phyloP scores from a whole-genome alignment of 1,139 yeast genomes.

The Candida sp. region DNA sequence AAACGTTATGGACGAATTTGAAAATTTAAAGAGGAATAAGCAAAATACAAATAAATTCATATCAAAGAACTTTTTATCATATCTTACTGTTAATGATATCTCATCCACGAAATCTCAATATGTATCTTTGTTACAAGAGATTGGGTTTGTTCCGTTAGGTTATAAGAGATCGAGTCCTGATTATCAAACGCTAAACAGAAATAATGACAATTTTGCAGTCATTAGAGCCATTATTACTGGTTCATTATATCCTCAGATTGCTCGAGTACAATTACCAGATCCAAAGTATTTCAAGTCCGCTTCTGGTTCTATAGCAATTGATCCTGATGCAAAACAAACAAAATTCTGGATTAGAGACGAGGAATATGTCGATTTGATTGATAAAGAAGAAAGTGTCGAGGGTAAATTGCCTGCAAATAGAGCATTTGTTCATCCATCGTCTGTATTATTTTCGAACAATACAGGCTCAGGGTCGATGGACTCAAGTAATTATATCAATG shows the following conservation, averaged over 20 bases:
- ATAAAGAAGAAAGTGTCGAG: slow-evolving; percentile 8
- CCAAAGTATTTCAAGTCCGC: slow-evolving; percentile 68
- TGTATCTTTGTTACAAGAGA: slow-evolving; percentile 61
- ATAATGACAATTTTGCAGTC: slow-evolving; percentile 46
- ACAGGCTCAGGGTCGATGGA: slow-evolving; percentile 11
- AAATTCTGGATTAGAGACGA: slow-evolving; percentile 73
- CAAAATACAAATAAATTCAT: slow-evolving; percentile 48
- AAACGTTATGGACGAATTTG: slow-evolving; percentile 55
- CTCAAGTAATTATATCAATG: slow-evolving; percentile 17
- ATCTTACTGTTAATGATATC: slow-evolving; percentile 66
- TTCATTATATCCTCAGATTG: slow-evolving; percentile 77
- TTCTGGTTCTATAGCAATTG: slow-evolving; percentile 79
- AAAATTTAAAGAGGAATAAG: slow-evolving; percentile 14
- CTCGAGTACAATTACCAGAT: slow-evolving; percentile 79
- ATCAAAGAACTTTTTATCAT: slow-evolving; percentile 61
- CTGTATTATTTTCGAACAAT: slow-evolving; percentile 50
- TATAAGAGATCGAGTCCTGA: slow-evolving; percentile 23
- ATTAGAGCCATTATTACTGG: slow-evolving; percentile 73
- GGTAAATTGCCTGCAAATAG: slow-evolving; percentile 52
- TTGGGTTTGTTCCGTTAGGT: slow-evolving; percentile 65
- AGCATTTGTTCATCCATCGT: slow-evolving; percentile 83
- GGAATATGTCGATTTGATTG: slow-evolving; percentile 22
- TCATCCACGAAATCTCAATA: slow-evolving; percentile 68
- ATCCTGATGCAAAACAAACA: slow-evolving; percentile 74
- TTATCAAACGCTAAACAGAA: slow-evolving; percentile 37